These are phyloP conservation scores for Microcyclospora tardicrescens DNA, from an alignment of 2,329 filamentous ascomycete species.

Conservation along the genomic window DNA sequence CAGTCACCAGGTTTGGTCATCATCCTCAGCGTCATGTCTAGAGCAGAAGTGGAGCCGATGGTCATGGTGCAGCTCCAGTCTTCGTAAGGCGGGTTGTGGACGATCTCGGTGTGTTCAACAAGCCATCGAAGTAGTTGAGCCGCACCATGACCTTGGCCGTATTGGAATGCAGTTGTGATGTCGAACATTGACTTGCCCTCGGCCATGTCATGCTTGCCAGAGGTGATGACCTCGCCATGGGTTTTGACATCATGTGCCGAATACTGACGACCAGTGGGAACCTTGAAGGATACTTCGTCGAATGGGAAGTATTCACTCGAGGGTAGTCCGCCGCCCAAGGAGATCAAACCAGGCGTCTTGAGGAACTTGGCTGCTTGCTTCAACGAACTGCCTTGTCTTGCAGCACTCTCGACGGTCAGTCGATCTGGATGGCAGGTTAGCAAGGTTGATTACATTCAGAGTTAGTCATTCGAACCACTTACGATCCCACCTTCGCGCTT, in stretches of 20 bases:
- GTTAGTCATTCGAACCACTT: slow-evolving; percentile 28
- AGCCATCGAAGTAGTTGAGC: slow-evolving; percentile 82
- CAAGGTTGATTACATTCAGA: not conserved
- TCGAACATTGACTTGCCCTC: slow-evolving; percentile 54
- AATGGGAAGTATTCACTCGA: slow-evolving; percentile 90
- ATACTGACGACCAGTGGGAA: slow-evolving; percentile 58
- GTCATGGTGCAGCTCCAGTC: slow-evolving; percentile 83
- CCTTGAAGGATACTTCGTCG: slow-evolving; percentile 59
- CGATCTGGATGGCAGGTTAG: slow-evolving; percentile 22
- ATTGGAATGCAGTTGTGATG: slow-evolving; percentile 81
- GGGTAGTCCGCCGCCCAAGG: slow-evolving; percentile 81
- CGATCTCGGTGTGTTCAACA: slow-evolving; percentile 89
- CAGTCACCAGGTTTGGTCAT: slow-evolving; percentile 64
- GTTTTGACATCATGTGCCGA: slow-evolving; percentile 53
- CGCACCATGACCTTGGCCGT: slow-evolving; percentile 74
- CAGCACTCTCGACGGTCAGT: slow-evolving; percentile 42
- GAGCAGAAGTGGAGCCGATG: slow-evolving; percentile 70
- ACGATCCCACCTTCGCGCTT: slow-evolving; percentile 77
- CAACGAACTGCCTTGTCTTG: slow-evolving; percentile 44
- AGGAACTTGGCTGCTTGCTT: slow-evolving; percentile 73
- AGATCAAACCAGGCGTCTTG: slow-evolving; percentile 72
- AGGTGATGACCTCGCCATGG: slow-evolving; percentile 47
- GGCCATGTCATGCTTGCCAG: slow-evolving; percentile 73
- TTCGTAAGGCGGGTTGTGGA: slow-evolving; percentile 72
- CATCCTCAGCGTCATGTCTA: slow-evolving; percentile 75